Conservation (phyloP, 1,139 yeast species). For the Saccharomycopsis crataegensis region DNA sequence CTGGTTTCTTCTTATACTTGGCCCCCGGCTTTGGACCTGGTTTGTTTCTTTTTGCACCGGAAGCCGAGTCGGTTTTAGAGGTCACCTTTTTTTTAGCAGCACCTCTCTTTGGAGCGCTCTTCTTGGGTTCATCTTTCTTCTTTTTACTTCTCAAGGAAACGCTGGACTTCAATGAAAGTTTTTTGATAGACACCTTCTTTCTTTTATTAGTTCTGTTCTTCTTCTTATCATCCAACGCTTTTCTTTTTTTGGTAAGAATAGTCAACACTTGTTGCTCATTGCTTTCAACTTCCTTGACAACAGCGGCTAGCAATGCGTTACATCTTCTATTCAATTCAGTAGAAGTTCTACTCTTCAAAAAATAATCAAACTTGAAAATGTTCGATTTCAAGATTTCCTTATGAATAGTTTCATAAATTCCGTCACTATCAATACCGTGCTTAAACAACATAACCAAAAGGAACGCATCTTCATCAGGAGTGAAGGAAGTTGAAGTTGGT, state of each 20-base stretch:
- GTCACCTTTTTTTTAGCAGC: not conserved
- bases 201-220: not conserved
- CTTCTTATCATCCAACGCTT: slow-evolving; percentile 3
- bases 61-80: not conserved
- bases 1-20: slow-evolving; percentile 3
- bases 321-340: slow-evolving; percentile 64
- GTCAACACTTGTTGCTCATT: slow-evolving; percentile 6
- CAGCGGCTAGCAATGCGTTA: slow-evolving; percentile 54
- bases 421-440: slow-evolving; percentile 59
- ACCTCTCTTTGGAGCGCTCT: not conserved
- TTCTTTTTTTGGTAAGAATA: slow-evolving; percentile 9
- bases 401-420: slow-evolving; percentile 55
- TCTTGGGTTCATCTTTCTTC: not conserved
- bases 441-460: slow-evolving; percentile 57
- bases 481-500: slow-evolving; percentile 59
- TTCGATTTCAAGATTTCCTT: slow-evolving; percentile 55
- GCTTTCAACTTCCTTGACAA: slow-evolving; percentile 48
- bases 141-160: not conserved
- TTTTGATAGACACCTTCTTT: not conserved
- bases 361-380: slow-evolving; percentile 62
- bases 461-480: slow-evolving; percentile 71
- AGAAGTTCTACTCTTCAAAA: slow-evolving; percentile 59
- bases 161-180: not conserved
- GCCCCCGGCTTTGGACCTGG: slow-evolving; percentile 12
- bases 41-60: not conserved